These are phyloP conservation scores for Helminthosporium solani DNA, from an alignment of 2,329 filamentous ascomycete species.

Conservation along the genomic window DNA sequence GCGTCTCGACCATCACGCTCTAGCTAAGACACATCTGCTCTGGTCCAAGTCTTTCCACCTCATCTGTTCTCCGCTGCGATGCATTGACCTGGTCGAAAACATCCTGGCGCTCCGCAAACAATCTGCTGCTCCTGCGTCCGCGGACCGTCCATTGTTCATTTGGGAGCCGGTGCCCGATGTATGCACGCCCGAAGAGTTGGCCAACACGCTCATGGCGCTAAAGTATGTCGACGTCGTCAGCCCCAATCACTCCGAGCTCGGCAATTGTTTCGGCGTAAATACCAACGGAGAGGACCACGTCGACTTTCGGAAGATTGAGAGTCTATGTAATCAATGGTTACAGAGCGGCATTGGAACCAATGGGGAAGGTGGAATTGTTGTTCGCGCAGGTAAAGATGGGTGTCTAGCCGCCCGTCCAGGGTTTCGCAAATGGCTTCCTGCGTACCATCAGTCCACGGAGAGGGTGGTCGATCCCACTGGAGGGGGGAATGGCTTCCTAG, in stretches of 20 bases:
- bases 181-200: conserved; percentile 67
- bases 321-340: conserved; percentile 43
- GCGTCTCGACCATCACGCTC: conserved; percentile 71
- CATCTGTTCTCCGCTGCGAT: conserved; percentile 77
- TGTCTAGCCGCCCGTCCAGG: conserved; percentile 55
- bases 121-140: conserved; percentile 19
- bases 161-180: conserved; percentile 96
- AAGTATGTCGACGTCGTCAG: conserved; percentile 61
- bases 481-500: conserved; percentile 87
- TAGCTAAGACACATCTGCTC: conserved; percentile 63
- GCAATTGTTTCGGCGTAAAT: conserved; percentile 69
- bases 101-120: conserved; percentile 59
- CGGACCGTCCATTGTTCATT: conserved; percentile 67
- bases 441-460: conserved; percentile 61
- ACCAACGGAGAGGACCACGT: conserved; percentile 38
- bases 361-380: conserved; percentile 59
- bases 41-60: conserved; percentile 80
- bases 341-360: conserved; percentile 37
- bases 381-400: conserved; percentile 70
- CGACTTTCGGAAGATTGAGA: conserved; percentile 42
- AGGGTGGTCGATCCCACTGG: conserved; percentile 89
- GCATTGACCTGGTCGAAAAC: conserved; percentile 71
- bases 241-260: conserved; percentile 90
- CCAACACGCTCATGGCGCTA: conserved; percentile 55
- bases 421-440: conserved; percentile 67